A percentile compares a stretch with the other conserved stretches of the same genome.
Conservation (phyloP, 345 rosid genomes). For the Conringia planisiliqua region DNA sequence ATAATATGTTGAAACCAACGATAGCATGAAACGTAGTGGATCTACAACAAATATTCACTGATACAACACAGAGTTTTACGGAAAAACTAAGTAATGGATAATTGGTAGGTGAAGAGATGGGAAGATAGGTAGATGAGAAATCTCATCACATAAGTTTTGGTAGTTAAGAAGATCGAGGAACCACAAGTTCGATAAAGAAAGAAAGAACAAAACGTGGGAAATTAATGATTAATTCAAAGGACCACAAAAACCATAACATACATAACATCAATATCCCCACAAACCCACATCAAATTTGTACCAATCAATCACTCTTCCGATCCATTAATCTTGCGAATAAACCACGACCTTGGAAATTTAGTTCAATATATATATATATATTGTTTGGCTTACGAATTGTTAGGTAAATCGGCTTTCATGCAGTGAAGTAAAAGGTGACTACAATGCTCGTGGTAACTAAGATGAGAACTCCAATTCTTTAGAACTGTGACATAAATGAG, state of each 20-base stretch:
- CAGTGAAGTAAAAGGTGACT: background rate
- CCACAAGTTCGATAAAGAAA: slow-evolving; percentile 24
- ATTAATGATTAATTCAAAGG: slow-evolving; percentile 23
- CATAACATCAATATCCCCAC: slow-evolving; percentile 21
- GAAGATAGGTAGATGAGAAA: slow-evolving; percentile 23
- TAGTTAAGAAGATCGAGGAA: slow-evolving; percentile 19
- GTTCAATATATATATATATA: background rate
- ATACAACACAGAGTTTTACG: background rate
- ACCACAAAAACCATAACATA: slow-evolving; percentile 28
- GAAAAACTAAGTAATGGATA: background rate
- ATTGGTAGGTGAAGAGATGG: slow-evolving; percentile 24
- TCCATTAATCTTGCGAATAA: background rate
- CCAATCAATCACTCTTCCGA: slow-evolving; percentile 18
- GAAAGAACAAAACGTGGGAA: background rate
- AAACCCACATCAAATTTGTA: slow-evolving; percentile 2
- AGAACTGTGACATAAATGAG: no score
- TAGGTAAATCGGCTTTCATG: background rate
- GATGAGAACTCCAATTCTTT: no score
- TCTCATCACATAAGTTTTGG: slow-evolving; percentile 18
- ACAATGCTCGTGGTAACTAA: no score
- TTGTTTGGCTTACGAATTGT: background rate
- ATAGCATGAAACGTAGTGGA: background rate
- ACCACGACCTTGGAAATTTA: slow-evolving; percentile 12
- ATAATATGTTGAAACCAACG: background rate
- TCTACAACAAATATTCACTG: background rate